Base-by-base conservation (phyloP, 495 filamentous ascomycete species). In the Aspergillus campestris region DNA sequence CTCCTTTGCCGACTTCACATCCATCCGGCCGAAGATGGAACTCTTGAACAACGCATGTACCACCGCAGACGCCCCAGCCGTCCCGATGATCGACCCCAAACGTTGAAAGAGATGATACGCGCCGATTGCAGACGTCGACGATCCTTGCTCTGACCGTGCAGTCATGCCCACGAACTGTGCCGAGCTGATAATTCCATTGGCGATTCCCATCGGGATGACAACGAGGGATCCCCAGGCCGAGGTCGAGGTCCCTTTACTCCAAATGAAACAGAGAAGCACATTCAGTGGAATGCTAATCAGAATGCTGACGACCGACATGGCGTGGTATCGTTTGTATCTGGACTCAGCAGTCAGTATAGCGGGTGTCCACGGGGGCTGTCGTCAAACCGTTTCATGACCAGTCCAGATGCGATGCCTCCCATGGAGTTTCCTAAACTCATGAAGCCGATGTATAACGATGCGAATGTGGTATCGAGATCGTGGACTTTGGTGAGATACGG, bases 271-370 rank as follows among this genome's bases (percentile, higher is more conserved):
- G 34, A 49, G 32, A 11, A 43, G 28, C 3, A 36, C 12, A 6
- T 28, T 43, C 3, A 30, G 38, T 6, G 43, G 6, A 14, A 49
- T 38, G 18, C 18, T 34, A n/a, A 42, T 30, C 7, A 18, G 3
- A 14, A 30, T 7, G 2, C 39, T 18, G 14, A 38, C 8, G 33
- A 43, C 28, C 3, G 30, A 35, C 27, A 31, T 31, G 7, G 18
- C 43, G 8, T 49, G 42, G 39, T 49, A 49, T 3, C 46, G 46
- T 30, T 38, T 49, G 8, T 33, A 43, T 12, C 45, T 42, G 7
- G 1, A 14, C 3, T 7, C 8, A 13, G 38, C 27, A 38, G 39
- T 41, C 3, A 41, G 39, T 13, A n/a, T 31, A 32, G 13, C 5
- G 15, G 4, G 31, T 12, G 28, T 8, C 5, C 9, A 3, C 4